Base-by-base conservation (phyloP, 1,139 yeast species). In the Suhomyces terraborum region DNA sequence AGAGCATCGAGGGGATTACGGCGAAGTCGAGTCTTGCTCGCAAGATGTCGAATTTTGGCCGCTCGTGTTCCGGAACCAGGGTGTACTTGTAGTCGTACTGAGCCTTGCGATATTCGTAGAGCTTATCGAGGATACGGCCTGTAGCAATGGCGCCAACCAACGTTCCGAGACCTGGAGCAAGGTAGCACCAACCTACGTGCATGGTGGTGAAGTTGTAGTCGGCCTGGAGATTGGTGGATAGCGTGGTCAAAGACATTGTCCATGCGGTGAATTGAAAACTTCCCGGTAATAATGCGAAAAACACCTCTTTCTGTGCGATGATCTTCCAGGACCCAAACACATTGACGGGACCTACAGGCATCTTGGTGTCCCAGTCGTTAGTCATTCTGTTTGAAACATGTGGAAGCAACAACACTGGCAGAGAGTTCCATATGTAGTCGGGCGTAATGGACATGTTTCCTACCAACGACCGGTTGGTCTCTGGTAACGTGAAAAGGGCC, bases 231-330 rank as follows among this genome's bases (percentile, higher is more conserved):
- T 74, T 61, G 0, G 84, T 74, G 0, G 91, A 75, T 42, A 84
- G 60, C 0, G 88, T 75, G 0, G 94, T 84, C 43, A 83, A 70
- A 26, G 79, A 69, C 64, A 82, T 73, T n/a, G 82, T 78, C 89
- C 91, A 86, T 3, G 77, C 64, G 0, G 88, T 71, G 56, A 80
- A 85, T 46, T 79, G 78, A 7, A 86, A 48, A 0, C 87, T 80
- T 2, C 79, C 75, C 0, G 88, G 84, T 3, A 80, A 39, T 29
- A 66, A 49, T 0, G 63, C 52, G 18, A 64, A 48, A 36, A 56
- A 53, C 1, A 65, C 65, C 3, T 51, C 51, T 21, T 62, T 62
- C 46, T 66, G 48, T 39, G 56, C 43, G 43, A 79, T 53, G 42
- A 80, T 68, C 28, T 56, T 58, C 34, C 74, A 65, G 0, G 84